Conservation (phyloP, 2,329 filamentous ascomycete genomes). For the Ampelomyces quisqualis region DNA sequence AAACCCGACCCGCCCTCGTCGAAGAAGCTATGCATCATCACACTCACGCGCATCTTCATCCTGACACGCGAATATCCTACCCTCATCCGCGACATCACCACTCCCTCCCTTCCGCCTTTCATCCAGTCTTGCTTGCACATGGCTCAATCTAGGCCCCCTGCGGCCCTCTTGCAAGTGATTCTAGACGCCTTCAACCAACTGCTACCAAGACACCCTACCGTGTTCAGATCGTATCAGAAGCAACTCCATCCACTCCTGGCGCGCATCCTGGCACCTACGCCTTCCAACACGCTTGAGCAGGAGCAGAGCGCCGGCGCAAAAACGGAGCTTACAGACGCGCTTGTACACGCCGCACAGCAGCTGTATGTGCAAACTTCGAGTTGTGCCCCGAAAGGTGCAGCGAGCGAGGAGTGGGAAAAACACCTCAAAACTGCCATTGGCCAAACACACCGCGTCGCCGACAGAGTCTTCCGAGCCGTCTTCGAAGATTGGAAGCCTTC, state of each 20-base stretch:
- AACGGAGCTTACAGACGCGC: constrained; percentile 52
- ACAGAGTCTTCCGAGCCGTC: constrained; percentile 75
- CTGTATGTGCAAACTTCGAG: constrained; percentile 72
- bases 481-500: constrained; percentile 79
- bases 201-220: constrained; percentile 77
- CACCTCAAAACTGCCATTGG: constrained; percentile 62
- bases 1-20: constrained; percentile 75
- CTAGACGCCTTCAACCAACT: constrained; percentile 71
- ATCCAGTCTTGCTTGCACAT: constrained; percentile 72
- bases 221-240: constrained; percentile 72
- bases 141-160: constrained; percentile 24
- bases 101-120: constrained; percentile 74
- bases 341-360: constrained; percentile 61
- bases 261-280: constrained; percentile 64
- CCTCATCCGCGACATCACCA: constrained; percentile 82
- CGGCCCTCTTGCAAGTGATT: constrained; percentile 62
- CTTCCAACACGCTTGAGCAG: constrained; percentile 41
- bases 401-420: constrained; percentile 75
- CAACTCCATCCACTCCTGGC: constrained; percentile 66
- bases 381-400: constrained; percentile 77
- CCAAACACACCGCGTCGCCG: constrained; percentile 68
- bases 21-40: constrained; percentile 75
- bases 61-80: constrained; percentile 81
- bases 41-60: constrained; percentile 79
- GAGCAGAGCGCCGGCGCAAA: constrained; percentile 27